Evolutionary conservation across 352 stramenopile species (phyloP).

Genomic region (Thalassiosira mediterranea): DNA sequence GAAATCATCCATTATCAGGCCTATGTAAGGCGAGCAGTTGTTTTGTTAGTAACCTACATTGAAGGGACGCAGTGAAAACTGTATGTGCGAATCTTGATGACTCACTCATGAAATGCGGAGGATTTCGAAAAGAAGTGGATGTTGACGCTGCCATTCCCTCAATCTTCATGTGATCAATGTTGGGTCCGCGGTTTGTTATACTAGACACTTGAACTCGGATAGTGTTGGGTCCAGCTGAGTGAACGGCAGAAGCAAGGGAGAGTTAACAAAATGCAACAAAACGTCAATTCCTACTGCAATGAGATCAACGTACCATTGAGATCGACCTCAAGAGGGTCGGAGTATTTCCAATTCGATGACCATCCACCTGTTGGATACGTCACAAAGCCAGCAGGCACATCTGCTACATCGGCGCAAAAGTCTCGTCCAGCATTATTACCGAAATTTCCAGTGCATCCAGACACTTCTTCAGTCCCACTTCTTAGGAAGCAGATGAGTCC

Average conservation of each 20-base stretch:
- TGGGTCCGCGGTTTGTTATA: not conserved
- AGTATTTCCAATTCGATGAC: not conserved
- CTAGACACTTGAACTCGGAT: not conserved
- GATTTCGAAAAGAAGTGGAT: not conserved
- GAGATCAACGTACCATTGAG: no score
- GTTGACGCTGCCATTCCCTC: not conserved
- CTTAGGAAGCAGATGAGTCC: not conserved
- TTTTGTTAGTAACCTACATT: no score
- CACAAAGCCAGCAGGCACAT: not conserved
- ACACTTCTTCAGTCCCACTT: not conserved
- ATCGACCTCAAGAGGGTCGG: not conserved
- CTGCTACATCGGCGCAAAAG: no score
- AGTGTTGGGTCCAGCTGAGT: no score
- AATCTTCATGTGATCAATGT: not conserved
- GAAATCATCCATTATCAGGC: no score
- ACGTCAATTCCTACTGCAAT: no score
- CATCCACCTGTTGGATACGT: conserved; percentile 7
- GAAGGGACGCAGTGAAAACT: not conserved
- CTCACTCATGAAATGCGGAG: not conserved
- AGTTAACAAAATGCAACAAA: no score
- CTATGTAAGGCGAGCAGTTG: no score
- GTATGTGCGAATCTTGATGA: not conserved
- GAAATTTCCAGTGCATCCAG: not conserved
- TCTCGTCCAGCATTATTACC: not conserved
- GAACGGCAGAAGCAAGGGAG: no score